These are phyloP conservation scores for Nemania sp. DNA, from an alignment of 2,329 filamentous ascomycete species.

Conservation along the genomic window DNA sequence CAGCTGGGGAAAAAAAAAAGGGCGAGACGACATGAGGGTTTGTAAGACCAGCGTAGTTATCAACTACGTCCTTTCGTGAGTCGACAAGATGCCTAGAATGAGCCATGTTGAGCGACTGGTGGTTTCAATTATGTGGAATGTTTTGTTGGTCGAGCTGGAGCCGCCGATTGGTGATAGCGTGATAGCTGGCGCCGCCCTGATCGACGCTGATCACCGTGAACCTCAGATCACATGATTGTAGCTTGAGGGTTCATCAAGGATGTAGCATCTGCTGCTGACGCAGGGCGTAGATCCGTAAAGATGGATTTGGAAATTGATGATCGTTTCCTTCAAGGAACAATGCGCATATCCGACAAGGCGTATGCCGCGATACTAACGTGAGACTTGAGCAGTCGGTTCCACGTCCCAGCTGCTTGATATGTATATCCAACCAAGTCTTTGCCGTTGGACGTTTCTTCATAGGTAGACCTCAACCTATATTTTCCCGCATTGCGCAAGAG, in stretches of 20 bases:
- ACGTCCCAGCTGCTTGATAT: constrained; percentile 6
- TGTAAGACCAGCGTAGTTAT: too few species aligned
- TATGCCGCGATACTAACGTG: not conserved
- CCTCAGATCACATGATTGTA: not conserved
- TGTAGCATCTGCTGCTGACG: not conserved
- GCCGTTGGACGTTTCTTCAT: not conserved
- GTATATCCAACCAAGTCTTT: not conserved
- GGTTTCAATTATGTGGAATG: too few species aligned
- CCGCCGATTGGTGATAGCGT: not conserved
- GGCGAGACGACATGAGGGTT: not conserved
- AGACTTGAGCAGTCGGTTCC: constrained; percentile 1
- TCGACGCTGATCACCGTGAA: not conserved
- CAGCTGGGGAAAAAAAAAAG: constrained; percentile 1
- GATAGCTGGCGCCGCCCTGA: not conserved
- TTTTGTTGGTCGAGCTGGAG: not conserved
- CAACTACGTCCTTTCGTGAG: not conserved
- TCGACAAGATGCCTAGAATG: not conserved
- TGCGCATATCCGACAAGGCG: constrained; percentile 15
- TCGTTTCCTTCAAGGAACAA: constrained; percentile 14
- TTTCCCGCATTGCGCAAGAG: not conserved
- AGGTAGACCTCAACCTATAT: not conserved
- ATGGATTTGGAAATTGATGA: constrained; percentile 19
- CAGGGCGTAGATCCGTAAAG: constrained; percentile 12
- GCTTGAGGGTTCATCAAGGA: not conserved
- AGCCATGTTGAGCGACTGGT: not conserved